Evolutionary conservation across 768 basidiomycete genomes (phyloP).

Genomic region (Heimioporus sp.): DNA sequence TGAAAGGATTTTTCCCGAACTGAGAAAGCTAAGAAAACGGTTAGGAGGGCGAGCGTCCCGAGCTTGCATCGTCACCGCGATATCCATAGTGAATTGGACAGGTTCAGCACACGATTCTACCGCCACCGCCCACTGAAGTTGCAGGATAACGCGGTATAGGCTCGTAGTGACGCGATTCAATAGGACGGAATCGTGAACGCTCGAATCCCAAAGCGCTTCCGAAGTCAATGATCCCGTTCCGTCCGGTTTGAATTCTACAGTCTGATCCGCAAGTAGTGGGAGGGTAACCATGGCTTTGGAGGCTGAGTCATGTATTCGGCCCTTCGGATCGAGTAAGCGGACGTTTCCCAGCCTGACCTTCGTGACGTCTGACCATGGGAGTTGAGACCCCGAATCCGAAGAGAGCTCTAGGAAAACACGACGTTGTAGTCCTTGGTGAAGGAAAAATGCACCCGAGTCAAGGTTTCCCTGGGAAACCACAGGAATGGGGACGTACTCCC

Average conservation of each 20-base stretch:
- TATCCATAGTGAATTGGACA: conserved; percentile 85
- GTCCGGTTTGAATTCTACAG: conserved; percentile 75
- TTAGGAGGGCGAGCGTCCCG: conserved; percentile 86
- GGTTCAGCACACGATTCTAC: conserved; percentile 86
- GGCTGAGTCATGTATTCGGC: conserved; percentile 74
- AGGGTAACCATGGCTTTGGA: conserved; percentile 71
- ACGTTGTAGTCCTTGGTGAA: conserved; percentile 93
- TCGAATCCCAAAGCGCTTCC: conserved; percentile 89
- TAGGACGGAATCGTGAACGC: conserved; percentile 80
- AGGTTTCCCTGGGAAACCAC: conserved; percentile 72
- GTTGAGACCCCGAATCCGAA: conserved; percentile 85
- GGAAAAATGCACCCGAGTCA: conserved; percentile 82
- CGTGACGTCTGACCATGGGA: conserved; percentile 82
- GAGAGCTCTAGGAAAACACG: conserved; percentile 72
- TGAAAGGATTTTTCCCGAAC: conserved; percentile 70
- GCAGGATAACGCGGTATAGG: conserved; percentile 77
- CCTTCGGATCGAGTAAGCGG: conserved; percentile 80
- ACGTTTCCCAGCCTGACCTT: conserved; percentile 80
- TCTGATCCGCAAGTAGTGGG: conserved; percentile 70
- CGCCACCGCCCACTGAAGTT: conserved; percentile 73
- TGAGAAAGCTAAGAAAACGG: conserved; percentile 72
- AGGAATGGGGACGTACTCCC: conserved; percentile 79
- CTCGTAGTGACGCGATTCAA: conserved; percentile 82
- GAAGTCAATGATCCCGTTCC: conserved; percentile 73
- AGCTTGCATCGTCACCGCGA: conserved; percentile 78